Percentiles rank a stretch among this genome's conserved stretches.
Conservation (phyloP, 345 rosid species). For the Pseudoturritis turrita region DNA sequence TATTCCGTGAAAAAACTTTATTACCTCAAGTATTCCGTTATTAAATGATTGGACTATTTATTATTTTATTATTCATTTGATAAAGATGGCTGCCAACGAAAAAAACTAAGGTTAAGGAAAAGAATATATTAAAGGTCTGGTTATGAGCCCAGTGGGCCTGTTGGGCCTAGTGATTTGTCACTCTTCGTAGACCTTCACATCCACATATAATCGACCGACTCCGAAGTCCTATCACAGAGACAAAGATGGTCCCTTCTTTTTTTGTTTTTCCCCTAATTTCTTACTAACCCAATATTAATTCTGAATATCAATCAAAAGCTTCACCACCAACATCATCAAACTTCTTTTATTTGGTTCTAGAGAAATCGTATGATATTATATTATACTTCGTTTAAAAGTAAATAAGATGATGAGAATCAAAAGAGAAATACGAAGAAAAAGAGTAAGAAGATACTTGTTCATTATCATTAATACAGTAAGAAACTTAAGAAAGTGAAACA, state of each 20-base stretch:
- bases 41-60: too few relatives aligned
- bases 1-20: too few relatives aligned
- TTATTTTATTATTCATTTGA: too few relatives aligned
- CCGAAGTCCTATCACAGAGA: neutral
- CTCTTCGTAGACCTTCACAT: neutral
- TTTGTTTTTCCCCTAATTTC: neutral
- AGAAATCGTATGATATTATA: neutral
- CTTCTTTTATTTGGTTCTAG: neutral
- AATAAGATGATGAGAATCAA: too few relatives aligned
- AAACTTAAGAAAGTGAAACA: neutral
- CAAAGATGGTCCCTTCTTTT: neutral
- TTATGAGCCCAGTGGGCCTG: too few relatives aligned
- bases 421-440: too few relatives aligned
- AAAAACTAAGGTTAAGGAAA: too few relatives aligned
- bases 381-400: too few relatives aligned
- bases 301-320: neutral
- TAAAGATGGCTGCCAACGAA: too few relatives aligned
- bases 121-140: too few relatives aligned
- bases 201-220: neutral
- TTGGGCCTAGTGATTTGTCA: too few relatives aligned
- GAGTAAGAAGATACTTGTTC: neutral
- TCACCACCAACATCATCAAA: neutral
- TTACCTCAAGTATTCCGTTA: too few relatives aligned
- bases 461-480: slow-evolving; percentile 1
- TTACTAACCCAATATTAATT: neutral